Base-by-base conservation (phyloP, 768 basidiomycete species). In the Boletus rufocinnamomeus region DNA sequence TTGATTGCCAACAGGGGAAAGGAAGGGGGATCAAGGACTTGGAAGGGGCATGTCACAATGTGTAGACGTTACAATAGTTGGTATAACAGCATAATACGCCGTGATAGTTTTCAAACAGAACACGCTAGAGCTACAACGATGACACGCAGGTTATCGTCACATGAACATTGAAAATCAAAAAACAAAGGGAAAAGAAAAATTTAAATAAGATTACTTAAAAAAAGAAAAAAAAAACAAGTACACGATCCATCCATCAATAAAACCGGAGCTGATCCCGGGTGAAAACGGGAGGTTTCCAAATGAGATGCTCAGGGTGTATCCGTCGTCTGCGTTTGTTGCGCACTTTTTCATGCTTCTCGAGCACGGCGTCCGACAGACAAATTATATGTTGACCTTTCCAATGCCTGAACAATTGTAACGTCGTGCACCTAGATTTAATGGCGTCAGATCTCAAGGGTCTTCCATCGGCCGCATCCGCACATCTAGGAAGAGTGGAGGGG, bases 251-350 rank as follows among this genome's bases (percentile, higher is more conserved):
- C 32, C 48, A 48, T 73, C 62, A 73, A 54, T 68, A 73, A 66
- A 95, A 95, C 58, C 93, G 84, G 59, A 95, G 78, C 75, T 95
- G 92, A 66, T 93, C 93, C 60, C 92, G 82, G 50, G 91, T 91
- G 75, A 96, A 95, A 46, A 90, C 87, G 17, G 93, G 97, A 55
- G 97, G 96, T 73, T 95, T 97, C 97, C 97, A 99, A 63, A 85
- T 82, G 57, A 99, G 76, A 68, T 80, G 79, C 58, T 89, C 86
- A 34, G 96, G 79, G 63, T 91, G 82, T 63, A 99, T 95, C 55
- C 87, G 78, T 50, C 87, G 82, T 60, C 88, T 80, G 50, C 84
- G 82, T 76, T 98, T 99, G 69, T 78, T 82, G 75, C 82, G 85
- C 32, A 84, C 81, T 71, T 93, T 95, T 73, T 90, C 86, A 74